Percentiles rank a stretch among this genome's conserved stretches.
Evolutionary conservation across 352 stramenopile species (phyloP).

Genomic region (Phytophthora fragariae): DNA sequence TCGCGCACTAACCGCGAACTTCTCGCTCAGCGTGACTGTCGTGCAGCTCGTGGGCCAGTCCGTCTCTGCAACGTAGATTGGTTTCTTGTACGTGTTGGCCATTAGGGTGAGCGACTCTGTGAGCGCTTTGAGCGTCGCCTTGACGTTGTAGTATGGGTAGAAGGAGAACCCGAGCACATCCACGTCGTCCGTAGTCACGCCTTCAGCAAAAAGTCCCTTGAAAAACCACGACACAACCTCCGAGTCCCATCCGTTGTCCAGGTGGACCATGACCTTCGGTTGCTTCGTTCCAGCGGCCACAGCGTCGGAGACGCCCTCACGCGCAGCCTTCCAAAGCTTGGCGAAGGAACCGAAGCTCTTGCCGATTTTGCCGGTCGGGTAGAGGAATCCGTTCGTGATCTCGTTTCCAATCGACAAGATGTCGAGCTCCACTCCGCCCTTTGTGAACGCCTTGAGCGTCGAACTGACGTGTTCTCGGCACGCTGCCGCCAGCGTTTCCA

Average conservation of each 20-base stretch:
- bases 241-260: constrained; percentile 45
- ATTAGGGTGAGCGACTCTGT: constrained; percentile 35
- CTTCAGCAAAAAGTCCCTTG: constrained; percentile 37
- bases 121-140: constrained; percentile 37
- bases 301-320: constrained; percentile 34
- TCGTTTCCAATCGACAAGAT: constrained; percentile 45
- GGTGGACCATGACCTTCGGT: constrained; percentile 46
- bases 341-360: constrained; percentile 39
- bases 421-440: constrained; percentile 36
- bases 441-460: constrained; percentile 41
- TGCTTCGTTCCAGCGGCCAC: constrained; percentile 30
- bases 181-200: constrained; percentile 37
- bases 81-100: constrained; percentile 42
- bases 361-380: constrained; percentile 33
- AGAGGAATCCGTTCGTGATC: constrained; percentile 43
- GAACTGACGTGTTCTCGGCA: constrained; percentile 37
- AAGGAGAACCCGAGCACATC: constrained; percentile 46
- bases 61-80: constrained; percentile 44
- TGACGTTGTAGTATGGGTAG: constrained; percentile 42
- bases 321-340: constrained; percentile 38
- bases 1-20: constrained; percentile 28
- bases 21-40: constrained; percentile 36
- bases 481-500: constrained; percentile 24
- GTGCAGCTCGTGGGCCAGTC: constrained; percentile 43
- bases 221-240: constrained; percentile 45